These are phyloP conservation scores for Polychaeton citri DNA, from an alignment of 2,329 filamentous ascomycete genomes.

Conservation along the genomic window DNA sequence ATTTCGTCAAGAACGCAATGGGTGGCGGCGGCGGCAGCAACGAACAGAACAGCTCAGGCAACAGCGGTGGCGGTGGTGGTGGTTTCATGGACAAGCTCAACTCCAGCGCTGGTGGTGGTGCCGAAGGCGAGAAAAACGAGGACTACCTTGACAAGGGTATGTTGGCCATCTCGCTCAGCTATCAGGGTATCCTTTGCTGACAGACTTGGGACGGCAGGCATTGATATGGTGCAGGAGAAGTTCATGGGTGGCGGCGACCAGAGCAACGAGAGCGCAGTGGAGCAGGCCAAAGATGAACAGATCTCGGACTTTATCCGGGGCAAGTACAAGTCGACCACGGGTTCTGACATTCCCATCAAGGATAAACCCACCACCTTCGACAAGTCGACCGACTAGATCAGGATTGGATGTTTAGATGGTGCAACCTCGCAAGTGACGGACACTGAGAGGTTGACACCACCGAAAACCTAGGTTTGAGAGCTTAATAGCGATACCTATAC, in stretches of 20 bases:
- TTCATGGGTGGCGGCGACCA: conserved; percentile 58
- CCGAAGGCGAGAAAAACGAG: conserved; percentile 67
- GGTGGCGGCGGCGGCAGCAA: conserved; percentile 24
- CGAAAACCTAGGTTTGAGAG: too few relatives aligned
- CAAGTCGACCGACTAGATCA: conserved; percentile 8
- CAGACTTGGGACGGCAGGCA: conserved; percentile 34
- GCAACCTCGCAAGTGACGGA: too few relatives aligned
- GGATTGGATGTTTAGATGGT: too few relatives aligned
- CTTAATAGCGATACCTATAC: too few relatives aligned
- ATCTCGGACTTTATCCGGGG: conserved; percentile 59
- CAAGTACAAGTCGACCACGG: conserved; percentile 56
- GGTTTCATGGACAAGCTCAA: conserved; percentile 49
- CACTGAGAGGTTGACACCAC: too few relatives aligned
- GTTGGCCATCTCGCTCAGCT: too few relatives aligned
- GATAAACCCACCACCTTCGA: conserved; percentile 47
- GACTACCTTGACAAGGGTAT: conserved; percentile 70
- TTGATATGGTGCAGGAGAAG: conserved; percentile 68
- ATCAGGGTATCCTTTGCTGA: background rate
- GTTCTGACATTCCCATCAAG: conserved; percentile 54
- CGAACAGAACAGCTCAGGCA: conserved; percentile 14
- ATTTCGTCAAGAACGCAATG: conserved; percentile 35
- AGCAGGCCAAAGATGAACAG: conserved; percentile 66
- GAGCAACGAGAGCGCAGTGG: conserved; percentile 54
- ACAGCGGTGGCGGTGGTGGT: conserved; percentile 10
- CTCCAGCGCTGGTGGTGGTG: conserved; percentile 56